Percentiles rank a stretch among this genome's conserved stretches.
phyloP scores from a whole-genome alignment of 495 filamentous ascomycete genomes.

The Penicillium coprophilum region DNA sequence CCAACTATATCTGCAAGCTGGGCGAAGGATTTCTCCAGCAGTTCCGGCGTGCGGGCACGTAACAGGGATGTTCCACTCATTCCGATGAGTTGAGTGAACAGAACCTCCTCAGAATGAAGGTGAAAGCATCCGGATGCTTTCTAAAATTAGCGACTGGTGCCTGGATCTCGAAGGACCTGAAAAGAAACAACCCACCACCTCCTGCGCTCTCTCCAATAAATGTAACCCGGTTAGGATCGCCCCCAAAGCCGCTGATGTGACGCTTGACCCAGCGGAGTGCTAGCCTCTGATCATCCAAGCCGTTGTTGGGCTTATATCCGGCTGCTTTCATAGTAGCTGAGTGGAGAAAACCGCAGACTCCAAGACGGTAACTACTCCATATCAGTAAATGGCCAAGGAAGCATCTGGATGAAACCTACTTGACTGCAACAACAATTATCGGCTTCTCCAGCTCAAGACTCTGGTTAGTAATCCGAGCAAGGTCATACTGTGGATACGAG shows the following conservation, averaged over 20 bases:
- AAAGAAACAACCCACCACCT: neutral
- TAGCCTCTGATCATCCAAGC: neutral
- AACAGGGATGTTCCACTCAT: neutral
- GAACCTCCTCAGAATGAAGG: neutral
- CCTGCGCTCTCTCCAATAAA: neutral
- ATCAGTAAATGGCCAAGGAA: neutral
- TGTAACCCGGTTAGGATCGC: neutral
- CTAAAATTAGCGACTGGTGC: neutral
- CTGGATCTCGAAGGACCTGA: no score
- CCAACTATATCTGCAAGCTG: neutral
- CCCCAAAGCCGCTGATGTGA: neutral
- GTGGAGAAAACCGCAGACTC: neutral
- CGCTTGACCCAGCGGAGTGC: neutral
- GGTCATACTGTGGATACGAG: neutral
- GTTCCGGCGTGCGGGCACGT: neutral
- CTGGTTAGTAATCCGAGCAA: neutral
- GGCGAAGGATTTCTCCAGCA: neutral
- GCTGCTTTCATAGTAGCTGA: neutral
- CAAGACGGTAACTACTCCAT: neutral
- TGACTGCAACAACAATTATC: neutral
- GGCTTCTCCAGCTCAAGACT: neutral
- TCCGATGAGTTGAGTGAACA: neutral
- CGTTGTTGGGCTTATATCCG: neutral
- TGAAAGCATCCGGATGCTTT: neutral
- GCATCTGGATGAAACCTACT: neutral